Evolutionary conservation across 148 eudicot genomes (phyloP), one percentile per base, ranked within the genome.

Genomic region (Polygonum maritimum): DNA sequence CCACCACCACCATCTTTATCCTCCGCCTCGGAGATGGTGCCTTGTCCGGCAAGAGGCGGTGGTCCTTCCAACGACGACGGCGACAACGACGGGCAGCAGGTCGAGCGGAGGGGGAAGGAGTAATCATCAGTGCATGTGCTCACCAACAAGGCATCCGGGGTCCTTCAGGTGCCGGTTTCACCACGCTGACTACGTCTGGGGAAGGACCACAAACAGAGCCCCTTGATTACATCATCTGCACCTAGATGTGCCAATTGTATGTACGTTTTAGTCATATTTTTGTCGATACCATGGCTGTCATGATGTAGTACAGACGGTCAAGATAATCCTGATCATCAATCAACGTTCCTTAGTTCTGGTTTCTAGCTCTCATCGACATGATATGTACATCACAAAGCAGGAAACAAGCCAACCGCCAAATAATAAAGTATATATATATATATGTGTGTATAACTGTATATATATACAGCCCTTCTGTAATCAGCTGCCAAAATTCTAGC

Each of bases 121-220:
- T 33, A 62, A 76, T 21, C 79, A 70, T 77, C 80, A 70, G 74
- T 90, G 95, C 41, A n/a, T 87, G 71, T 90, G 95, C 76, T 90
- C 95, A 12, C 95, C 95, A n/a, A 90, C 95, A 10, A 87, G 73
- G 51, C 95, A 90, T 69, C 92, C 89, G 1, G 89, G 95, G 7
- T 90, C 95, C 1, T 90, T 90, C 73, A 80, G 90, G 63, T 90
- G 95, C 80, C 82, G 90, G 81, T 76, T 85, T 74, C 95, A 90
- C 75, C 90, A 79, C 26, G 83, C 78, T 62, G 83, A 84, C 31
- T 88, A 90, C 72, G 85, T 85, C 58, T 90, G 95, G 92, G 81
- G 89, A 41, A 63, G 82, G 36, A 26, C 31, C 31, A 26, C 31
- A 1, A 76, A 31, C 40, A 45, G 71, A 76, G 65, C 13, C 19